Conservation (phyloP, 257 asterid species). For the Solanum habrochaites region DNA sequence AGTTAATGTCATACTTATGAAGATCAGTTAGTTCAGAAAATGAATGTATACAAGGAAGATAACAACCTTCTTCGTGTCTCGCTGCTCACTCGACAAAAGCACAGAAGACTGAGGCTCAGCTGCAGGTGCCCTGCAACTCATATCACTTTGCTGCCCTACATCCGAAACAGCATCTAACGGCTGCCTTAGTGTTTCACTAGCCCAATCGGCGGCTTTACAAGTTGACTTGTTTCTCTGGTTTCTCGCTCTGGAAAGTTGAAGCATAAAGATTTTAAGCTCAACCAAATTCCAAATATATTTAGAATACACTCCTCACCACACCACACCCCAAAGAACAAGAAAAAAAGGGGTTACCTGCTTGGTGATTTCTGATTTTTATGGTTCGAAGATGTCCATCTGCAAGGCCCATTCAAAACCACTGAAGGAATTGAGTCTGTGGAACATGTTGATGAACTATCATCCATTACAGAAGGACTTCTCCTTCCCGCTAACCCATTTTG, state of each 20-base stretch:
- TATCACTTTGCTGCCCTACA: conserved; percentile 20
- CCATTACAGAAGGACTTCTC: conserved; percentile 45
- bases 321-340: no score
- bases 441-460: conserved; percentile 89
- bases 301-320: neutral
- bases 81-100: conserved; percentile 13
- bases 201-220: conserved; percentile 24
- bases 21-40: neutral
- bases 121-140: conserved; percentile 20
- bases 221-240: conserved; percentile 35
- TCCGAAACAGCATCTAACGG: conserved; percentile 29
- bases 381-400: conserved; percentile 16
- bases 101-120: conserved; percentile 22
- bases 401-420: conserved; percentile 25
- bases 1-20: neutral
- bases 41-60: neutral
- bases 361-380: conserved; percentile 46
- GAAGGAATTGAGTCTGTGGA: conserved; percentile 84
- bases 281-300: neutral
- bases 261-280: neutral
- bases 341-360: neutral
- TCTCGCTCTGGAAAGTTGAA: conserved; percentile 31
- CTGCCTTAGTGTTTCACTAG: conserved; percentile 30
- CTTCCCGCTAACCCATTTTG: conserved; percentile 51
- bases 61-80: conserved; percentile 32